These are phyloP conservation scores for Mucor racemosus DNA, from an alignment of 371 early-diverging fungal species.

Conservation along the genomic window DNA sequence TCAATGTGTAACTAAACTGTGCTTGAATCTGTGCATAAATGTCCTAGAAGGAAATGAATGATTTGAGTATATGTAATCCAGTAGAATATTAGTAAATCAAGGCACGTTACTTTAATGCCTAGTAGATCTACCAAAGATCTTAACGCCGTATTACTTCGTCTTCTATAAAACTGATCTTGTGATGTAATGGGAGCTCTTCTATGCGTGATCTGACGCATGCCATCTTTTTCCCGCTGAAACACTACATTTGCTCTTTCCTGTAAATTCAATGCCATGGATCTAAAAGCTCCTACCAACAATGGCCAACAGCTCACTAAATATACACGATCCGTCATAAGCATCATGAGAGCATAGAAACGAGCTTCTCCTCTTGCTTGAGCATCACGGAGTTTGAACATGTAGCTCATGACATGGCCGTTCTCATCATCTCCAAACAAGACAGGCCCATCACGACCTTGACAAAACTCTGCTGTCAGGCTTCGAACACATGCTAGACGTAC, in stretches of 20 bases:
- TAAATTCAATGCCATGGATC: slow-evolving; percentile 61
- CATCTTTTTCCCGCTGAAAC: slow-evolving; percentile 50
- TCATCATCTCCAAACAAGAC: slow-evolving; percentile 77
- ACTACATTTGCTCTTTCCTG: slow-evolving; percentile 62
- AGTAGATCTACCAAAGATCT: slow-evolving; percentile 57
- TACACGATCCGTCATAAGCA: slow-evolving; percentile 73
- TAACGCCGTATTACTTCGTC: slow-evolving; percentile 55
- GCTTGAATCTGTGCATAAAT: slow-evolving; percentile 58
- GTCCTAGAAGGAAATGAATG: slow-evolving; percentile 32
- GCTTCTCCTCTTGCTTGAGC: slow-evolving; percentile 73
- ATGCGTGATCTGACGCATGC: slow-evolving; percentile 32
- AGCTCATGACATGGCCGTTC: slow-evolving; percentile 74
- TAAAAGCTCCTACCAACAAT: slow-evolving; percentile 67
- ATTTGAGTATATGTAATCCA: background rate
- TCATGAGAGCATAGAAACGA: slow-evolving; percentile 68
- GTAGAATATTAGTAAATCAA: background rate
- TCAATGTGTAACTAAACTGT: slow-evolving; percentile 59
- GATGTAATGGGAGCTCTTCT: slow-evolving; percentile 53
- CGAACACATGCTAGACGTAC: slow-evolving; percentile 67
- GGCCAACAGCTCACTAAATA: slow-evolving; percentile 75
- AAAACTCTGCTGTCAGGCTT: slow-evolving; percentile 72
- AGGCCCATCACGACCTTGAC: slow-evolving; percentile 74
- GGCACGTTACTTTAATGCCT: slow-evolving; percentile 44
- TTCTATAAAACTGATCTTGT: slow-evolving; percentile 57
- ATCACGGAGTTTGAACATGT: slow-evolving; percentile 75